phyloP scores from a whole-genome alignment of 139 green algal genomes.

The Volvox reticuliferus region DNA sequence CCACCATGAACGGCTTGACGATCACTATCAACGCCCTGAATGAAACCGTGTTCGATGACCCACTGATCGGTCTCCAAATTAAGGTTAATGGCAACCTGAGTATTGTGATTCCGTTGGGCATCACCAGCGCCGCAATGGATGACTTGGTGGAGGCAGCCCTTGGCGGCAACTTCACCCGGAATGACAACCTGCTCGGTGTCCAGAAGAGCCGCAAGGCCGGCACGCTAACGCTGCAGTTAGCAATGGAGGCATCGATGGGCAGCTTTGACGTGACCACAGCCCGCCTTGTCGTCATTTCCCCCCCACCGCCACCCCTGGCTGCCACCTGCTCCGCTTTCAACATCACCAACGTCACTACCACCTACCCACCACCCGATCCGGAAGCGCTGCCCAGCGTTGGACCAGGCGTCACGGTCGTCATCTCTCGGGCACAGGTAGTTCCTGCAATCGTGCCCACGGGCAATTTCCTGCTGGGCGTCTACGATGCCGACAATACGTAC shows the following conservation, averaged over 20 bases:
- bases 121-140: background rate
- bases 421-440: background rate
- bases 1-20: background rate
- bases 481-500: background rate
- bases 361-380: background rate
- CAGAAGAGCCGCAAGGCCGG: background rate
- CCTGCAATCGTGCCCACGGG: background rate
- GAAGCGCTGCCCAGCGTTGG: background rate
- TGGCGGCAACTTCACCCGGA: background rate
- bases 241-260: background rate
- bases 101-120: background rate
- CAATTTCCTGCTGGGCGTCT: background rate
- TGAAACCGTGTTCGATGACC: background rate
- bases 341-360: background rate
- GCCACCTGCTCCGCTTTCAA: background rate
- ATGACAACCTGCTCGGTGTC: conserved; percentile 13
- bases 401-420: background rate
- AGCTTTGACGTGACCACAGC: background rate
- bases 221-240: background rate
- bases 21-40: background rate
- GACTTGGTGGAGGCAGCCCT: background rate
- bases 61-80: background rate
- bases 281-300: background rate
- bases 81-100: background rate
- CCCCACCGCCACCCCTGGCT: background rate